Evolutionary conservation across 2,329 filamentous ascomycete genomes (phyloP), one percentile per base, ranked within the genome.

Genomic region (Alternaria novae-zelandiae): DNA sequence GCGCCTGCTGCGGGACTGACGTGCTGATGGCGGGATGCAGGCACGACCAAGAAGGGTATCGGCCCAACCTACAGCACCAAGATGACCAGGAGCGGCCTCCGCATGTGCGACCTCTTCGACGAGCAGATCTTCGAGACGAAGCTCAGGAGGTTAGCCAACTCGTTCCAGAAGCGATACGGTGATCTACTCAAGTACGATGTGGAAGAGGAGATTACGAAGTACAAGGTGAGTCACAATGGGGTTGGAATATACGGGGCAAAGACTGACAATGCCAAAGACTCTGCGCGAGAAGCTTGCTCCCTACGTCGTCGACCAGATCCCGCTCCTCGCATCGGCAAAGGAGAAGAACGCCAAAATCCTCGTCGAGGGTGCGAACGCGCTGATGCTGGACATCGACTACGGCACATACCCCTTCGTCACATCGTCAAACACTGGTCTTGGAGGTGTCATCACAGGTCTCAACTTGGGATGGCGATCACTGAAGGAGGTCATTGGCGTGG

Each of bases 91-190:
- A 91, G 84, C 69, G 91, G 91, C 51, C 84, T 94, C 63, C 86
- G 86, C 70, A 82, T 92, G 57, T 83, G 84, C 63, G 90, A 93
- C 59, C 83, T 93, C 66, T 92, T 93, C 76, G 83, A 91, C 75
- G 85, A 88, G 75, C 82, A 86, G 44, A 76, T 85, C 8, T 93
- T 94, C 70, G 90, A 92, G 80, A 74, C 79, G 44, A 91, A 91
- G 78, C 80, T 94, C 46, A 84, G 89, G 44, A 80, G 83, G 23
- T 81, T 94, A 51, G 89, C 86, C 9, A 70, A 79, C 6, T 88
- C 87, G n/a, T 91, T 86, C 80, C 85, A 88, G 82, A 89, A 90
- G 81, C 84, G 90, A 55, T 93, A 88, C 71, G 90, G 91, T 8
- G 87, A 90, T 68, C 79, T 91, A 25, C 80, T 91, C 58, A 76